Evolutionary conservation across 2,329 filamentous ascomycete species (phyloP), one percentile per base, ranked within the genome.

Genomic region (Thielaviopsis punctulata): DNA sequence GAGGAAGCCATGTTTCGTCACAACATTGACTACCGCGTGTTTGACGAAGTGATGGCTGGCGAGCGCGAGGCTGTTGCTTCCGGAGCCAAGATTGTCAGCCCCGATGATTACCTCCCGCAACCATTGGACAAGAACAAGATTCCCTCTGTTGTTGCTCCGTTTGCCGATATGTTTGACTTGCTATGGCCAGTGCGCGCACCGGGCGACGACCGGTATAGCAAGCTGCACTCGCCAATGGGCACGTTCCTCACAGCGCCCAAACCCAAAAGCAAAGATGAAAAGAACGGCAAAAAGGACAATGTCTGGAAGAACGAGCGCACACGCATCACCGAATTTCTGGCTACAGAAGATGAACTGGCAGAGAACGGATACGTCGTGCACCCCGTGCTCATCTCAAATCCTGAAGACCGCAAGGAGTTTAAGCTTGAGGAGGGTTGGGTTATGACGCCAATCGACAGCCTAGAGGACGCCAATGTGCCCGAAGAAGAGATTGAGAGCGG

Each of bases 181-280:
- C 69, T 95, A 39, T 95, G 92, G 88, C 90, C 89, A 9, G 78
- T 95, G 54, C 84, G 80, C 62, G 84, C 87, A 0, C 86, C 87
- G 2, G 92, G 89, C 3, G 90, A 96, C 63, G 83, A 87, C 58
- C 85, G 80, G 62, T 77, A 82, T 61, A 78, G 77, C 58, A 84
- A 80, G 62, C 78, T 98, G 62, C 84, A 93, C 65, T 96, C 92
- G 3, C 89, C 92, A 2, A 69, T 96, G 30, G 79, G 86, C 56
- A 81, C 86, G 1, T 89, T 96, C 69, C 74, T 96, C 57, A 84
- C 82, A 4, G 79, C 84, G 1, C 80, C 86, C 4, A 49, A 45
- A 30, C 66, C 82, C 2, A 77, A 84, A 6, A 87, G 84, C 61
- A 67, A 71, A 2, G 70, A 64, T 6, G 63, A 71, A 49, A 72